Evolutionary conservation across 495 filamentous ascomycete genomes (phyloP).

Genomic region (Daldinia decipiens): DNA sequence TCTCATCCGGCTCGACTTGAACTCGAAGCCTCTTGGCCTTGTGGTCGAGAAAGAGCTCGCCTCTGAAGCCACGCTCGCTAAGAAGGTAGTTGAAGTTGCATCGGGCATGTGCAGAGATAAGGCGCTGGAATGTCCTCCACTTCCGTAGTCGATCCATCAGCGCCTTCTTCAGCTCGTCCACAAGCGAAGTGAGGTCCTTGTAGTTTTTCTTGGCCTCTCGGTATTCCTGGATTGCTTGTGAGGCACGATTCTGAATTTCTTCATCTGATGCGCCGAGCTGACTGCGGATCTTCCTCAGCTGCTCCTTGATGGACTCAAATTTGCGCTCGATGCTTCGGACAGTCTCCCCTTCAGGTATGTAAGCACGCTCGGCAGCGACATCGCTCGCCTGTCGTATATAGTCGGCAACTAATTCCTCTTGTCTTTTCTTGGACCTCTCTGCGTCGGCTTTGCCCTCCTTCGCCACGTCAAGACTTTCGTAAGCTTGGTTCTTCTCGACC

Average conservation of each 20-base stretch:
- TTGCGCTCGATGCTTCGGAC: constrained; percentile 69
- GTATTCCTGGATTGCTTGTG: constrained; percentile 51
- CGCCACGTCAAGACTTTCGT: constrained; percentile 61
- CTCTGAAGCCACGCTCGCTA: constrained; percentile 87
- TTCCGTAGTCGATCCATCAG: constrained; percentile 75
- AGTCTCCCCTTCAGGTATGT: constrained; percentile 76
- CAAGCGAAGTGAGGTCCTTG: constrained; percentile 60
- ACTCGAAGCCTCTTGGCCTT: constrained; percentile 76
- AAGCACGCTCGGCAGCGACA: constrained; percentile 67
- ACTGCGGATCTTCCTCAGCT: constrained; percentile 64
- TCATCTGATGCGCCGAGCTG: constrained; percentile 70
- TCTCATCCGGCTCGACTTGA: constrained; percentile 84
- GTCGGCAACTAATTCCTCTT: constrained; percentile 58
- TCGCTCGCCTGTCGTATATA: constrained; percentile 67
- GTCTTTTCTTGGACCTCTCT: constrained; percentile 59
- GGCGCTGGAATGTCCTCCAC: constrained; percentile 81
- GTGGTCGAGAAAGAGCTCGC: constrained; percentile 82
- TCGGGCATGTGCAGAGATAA: constrained; percentile 84
- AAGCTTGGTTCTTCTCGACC: constrained; percentile 71
- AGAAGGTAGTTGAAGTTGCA: constrained; percentile 88
- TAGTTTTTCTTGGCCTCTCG: constrained; percentile 53
- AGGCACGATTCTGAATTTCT: constrained; percentile 64
- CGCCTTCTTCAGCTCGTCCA: constrained; percentile 68
- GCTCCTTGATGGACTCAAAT: constrained; percentile 65
- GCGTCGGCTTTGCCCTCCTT: constrained; percentile 59